Conservation (phyloP, 441 rosid genomes). For the Hura crepitans region DNA sequence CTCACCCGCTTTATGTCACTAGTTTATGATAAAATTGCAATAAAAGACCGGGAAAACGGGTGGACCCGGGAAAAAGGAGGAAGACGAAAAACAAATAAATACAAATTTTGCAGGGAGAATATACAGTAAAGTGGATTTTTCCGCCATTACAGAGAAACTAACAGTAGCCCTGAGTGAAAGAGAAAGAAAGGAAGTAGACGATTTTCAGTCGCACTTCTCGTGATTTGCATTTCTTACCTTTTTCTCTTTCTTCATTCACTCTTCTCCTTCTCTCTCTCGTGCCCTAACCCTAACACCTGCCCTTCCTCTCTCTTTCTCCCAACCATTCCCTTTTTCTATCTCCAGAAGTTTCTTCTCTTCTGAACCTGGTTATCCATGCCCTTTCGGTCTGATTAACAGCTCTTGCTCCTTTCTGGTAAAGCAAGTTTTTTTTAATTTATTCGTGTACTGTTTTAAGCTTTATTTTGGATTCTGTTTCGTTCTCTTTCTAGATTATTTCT, state of each 20-base stretch:
- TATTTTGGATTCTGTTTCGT: background rate
- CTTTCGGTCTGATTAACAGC: background rate
- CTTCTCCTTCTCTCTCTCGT: conserved; percentile 32
- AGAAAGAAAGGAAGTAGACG: background rate
- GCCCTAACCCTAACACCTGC: conserved; percentile 31
- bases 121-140: conserved; percentile 1
- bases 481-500: background rate
- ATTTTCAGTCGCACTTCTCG: conserved; percentile 31
- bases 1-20: too few relatives aligned
- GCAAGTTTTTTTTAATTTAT: too few relatives aligned
- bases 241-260: conserved; percentile 41
- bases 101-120: background rate
- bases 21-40: too few relatives aligned
- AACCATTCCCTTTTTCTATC: background rate
- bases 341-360: background rate
- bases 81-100: background rate
- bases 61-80: too few relatives aligned
- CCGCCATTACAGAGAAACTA: conserved; percentile 37
- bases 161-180: conserved; percentile 18
- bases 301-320: conserved; percentile 14
- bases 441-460: background rate
- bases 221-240: conserved; percentile 34
- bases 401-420: conserved; percentile 10
- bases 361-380: background rate
- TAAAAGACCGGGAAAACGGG: too few relatives aligned